Conservation (phyloP, 352 stramenopile species). For the Elongisporangium senticosum region DNA sequence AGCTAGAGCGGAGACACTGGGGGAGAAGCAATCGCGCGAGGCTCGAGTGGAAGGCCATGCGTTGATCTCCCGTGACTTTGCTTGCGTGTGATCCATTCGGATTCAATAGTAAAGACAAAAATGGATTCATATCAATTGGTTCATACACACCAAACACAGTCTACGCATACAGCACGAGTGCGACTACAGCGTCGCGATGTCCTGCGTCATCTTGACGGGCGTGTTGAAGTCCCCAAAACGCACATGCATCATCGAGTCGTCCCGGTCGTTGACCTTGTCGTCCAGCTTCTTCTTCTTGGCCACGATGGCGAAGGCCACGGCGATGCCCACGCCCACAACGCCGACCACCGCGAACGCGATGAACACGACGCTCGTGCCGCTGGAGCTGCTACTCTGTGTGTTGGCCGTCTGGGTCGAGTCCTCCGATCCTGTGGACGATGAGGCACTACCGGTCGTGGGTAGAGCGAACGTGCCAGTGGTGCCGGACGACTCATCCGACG, state of each 20-base stretch:
- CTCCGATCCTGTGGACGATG: conserved; percentile 7
- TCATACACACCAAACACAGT: background rate
- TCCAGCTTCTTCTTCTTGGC: conserved; percentile 12
- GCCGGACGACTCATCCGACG: conserved; percentile 1
- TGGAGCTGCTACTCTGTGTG: conserved; percentile 10
- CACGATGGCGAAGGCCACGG: conserved; percentile 4
- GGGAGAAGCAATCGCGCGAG: background rate
- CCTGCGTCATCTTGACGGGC: conserved; percentile 8
- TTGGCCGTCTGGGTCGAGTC: conserved; percentile 8
- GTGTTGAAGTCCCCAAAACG: conserved; percentile 6
- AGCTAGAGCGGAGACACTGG: background rate
- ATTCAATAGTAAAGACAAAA: background rate
- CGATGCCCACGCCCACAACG: background rate
- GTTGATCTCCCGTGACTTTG: background rate
- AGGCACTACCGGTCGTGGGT: background rate
- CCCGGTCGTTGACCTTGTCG: conserved; percentile 11
- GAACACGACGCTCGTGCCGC: conserved; percentile 3
- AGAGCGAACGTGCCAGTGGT: background rate
- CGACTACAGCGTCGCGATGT: background rate
- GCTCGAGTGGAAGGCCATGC: background rate
- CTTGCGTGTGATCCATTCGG: background rate
- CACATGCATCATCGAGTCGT: conserved; percentile 6
- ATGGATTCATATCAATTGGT: too few species aligned
- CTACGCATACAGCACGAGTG: background rate
- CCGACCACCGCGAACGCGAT: conserved; percentile 6